Conservation (phyloP, 1,284 basidiomycete species). For the Agaricales sp. region DNA sequence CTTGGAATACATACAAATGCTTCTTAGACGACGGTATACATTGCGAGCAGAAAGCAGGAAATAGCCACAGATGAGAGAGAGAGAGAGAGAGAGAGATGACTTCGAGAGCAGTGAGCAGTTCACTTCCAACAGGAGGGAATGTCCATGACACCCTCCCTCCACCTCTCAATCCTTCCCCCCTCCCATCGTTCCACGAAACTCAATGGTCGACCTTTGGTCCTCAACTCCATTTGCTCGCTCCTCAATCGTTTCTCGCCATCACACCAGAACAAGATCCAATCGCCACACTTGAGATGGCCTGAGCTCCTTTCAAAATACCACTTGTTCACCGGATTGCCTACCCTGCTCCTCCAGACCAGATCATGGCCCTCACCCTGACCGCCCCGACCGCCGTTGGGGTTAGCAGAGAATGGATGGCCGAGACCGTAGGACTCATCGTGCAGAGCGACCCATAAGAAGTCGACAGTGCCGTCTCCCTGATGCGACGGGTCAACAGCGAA, state of each 20-base stretch:
- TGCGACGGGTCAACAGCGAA: slow-evolving; percentile 93
- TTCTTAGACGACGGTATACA: too few species aligned
- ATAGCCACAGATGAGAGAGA: not conserved
- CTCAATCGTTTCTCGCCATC: slow-evolving; percentile 83
- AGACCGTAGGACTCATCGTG: slow-evolving; percentile 98
- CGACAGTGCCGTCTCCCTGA: slow-evolving; percentile 97
- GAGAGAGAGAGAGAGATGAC: slow-evolving; percentile 9
- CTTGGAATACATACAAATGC: too few species aligned
- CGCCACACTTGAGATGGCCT: slow-evolving; percentile 77
- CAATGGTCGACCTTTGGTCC: slow-evolving; percentile 48
- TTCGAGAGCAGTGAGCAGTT: not conserved
- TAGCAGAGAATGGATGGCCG: slow-evolving; percentile 87
- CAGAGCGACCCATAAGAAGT: slow-evolving; percentile 98
- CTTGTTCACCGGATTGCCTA: slow-evolving; percentile 94
- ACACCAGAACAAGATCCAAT: slow-evolving; percentile 97
- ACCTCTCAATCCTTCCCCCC: slow-evolving; percentile 60
- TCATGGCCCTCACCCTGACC: slow-evolving; percentile 89
- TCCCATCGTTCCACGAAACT: slow-evolving; percentile 81
- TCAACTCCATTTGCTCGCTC: slow-evolving; percentile 43
- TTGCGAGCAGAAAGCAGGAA: not conserved
- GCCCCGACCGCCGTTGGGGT: slow-evolving; percentile 87
- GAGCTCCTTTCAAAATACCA: slow-evolving; percentile 98
- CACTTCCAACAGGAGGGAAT: slow-evolving; percentile 82
- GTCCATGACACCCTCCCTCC: slow-evolving; percentile 65
- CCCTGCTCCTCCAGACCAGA: slow-evolving; percentile 90